Evolutionary conservation across 106 monocot species (phyloP), one percentile per base, ranked within the genome.

Genomic region (Iris macrosiphon): DNA sequence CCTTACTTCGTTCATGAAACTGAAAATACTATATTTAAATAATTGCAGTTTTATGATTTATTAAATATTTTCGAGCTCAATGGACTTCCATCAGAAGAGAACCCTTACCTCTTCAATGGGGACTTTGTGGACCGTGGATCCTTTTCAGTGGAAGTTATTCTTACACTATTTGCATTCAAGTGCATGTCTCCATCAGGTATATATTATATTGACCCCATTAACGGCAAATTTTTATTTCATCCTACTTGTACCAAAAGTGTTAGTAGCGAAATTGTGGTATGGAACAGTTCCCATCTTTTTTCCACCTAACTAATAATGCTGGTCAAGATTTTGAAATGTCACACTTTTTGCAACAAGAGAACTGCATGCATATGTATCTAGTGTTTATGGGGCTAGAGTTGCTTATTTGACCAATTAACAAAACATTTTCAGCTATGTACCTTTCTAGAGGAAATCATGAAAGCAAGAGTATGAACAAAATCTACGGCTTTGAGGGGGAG

Each of bases 401-500:
- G n/a, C n/a, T n/a, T n/a, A n/a, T n/a, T n/a, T n/a, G n/a, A n/a
- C n/a, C n/a, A n/a, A n/a, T n/a, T n/a, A n/a, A n/a, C n/a, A n/a
- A 3, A 11, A 30, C 49, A 62, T 46, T 68, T 76, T 37, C 78
- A 96, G 95, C 76, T 33, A 86, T 96, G 67, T 72, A 86, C 66
- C 85, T 96, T 59, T 55, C 95, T 48, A 79, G 95, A 53, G 95
- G 95, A 60, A 96, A 87, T 45, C 96, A 96, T 70, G 96, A 96
- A 62, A 96, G 96, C 71, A 90, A 79, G 61, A 90, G 79, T 32
- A 96, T 96, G 96, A 96, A 96, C 56, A 96, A 96, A 62, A 96
- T 96, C 31, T 96, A 96, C 78, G 96, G 96, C 28, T 96, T 96
- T 72, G 96, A 96, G 56, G 96, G 96, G 33, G 96, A 96, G 60